Base-by-base conservation (phyloP, 73 alveolate species). In the Blepharisma stoltei region DNA sequence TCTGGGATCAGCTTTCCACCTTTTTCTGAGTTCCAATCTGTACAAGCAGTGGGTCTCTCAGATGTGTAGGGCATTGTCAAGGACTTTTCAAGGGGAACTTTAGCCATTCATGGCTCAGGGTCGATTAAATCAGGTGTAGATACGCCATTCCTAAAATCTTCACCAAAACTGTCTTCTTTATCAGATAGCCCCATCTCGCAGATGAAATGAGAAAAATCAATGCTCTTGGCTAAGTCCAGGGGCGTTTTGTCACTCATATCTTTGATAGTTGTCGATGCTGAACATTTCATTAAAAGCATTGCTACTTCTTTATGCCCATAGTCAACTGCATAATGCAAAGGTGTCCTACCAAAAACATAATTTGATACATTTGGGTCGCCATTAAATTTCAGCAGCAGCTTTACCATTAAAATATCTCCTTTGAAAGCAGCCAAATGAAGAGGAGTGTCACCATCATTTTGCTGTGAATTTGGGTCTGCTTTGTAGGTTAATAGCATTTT, bases 371-470 rank as follows among this genome's bases (percentile, higher is more conserved):
- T 86, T 48, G 96, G 94, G 53, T 89, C 79, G 0, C 91, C 91
- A 9, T 78, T 75, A 70, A 67, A 84, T 83, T 78, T 73, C 49
- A 88, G 86, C 82, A 88, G 77, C 38, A 41, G 54, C 54, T 84
- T 77, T 21, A 84, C 89, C 54, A 88, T 80, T 70, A 81, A 67
- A 54, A 79, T 25, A 73, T 88, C 85, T 70, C 89, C 90, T 68
- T 82, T 85, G 38, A 70, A 44, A 20, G 82, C 86, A 14, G 93
- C 92, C 32, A 82, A 78, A 70, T 88, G 90, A 46, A 88, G 80
- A 37, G 93, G 85, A 43, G 93, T 80, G 54, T 78, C 70, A 1
- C 95, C 95, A 84, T 88, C 95, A 18, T 80, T 76, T 71, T 86
- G 88, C 60, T 85, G 67, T 48, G 82, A 79, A 71, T 88, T 88